Base-by-base conservation (phyloP, 768 basidiomycete species). In the Serendipita sp. region DNA sequence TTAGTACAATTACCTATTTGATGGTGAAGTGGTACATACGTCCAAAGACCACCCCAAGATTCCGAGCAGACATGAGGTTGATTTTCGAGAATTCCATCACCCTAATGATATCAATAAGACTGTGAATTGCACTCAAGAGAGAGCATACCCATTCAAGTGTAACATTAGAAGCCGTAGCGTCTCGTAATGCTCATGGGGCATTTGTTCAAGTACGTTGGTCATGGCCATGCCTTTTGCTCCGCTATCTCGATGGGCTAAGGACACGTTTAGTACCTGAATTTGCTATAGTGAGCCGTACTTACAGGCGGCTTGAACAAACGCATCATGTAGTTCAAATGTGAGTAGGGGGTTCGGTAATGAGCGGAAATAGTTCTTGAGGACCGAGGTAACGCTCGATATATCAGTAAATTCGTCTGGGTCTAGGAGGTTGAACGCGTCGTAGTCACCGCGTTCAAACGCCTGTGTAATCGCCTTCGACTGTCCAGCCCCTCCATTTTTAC, bases 31-130 rank as follows among this genome's bases (percentile, higher is more conserved):
- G 13, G 13, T 40, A 84, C 95, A 75, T 73, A 98, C 95, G 96
- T 69, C 96, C 96, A 74, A 98, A 97, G 45, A 99, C 94, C 34
- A 98, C 93, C 3, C 96, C 96, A 23, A 99, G 76, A 70, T 98
- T 99, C 67, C 93, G 81, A 2, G 91, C 87, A 60, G 84, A 91
- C 96, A 99, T 99, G 62, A 92, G 78, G 74, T 99, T 99, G 55
- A 75, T 78, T 45, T 86, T 82, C 63, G 81, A 81, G 37, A 78
- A 79, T 65, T 83, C 77, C 68, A 83, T 82, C 34, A 98, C 80
- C 62, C 80, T 79, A 66, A 27, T 48, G 58, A 62, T 16, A 31
- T 55, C 18, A n/a, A 48, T 37, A 50, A 65, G 52, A 6, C 31
- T 2, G 23, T 23, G 23, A 8, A 16, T 23, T 23, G 3, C 29